Conservation (phyloP, 2,329 filamentous ascomycete genomes). For the Ophiocordyceps sinensis region DNA sequence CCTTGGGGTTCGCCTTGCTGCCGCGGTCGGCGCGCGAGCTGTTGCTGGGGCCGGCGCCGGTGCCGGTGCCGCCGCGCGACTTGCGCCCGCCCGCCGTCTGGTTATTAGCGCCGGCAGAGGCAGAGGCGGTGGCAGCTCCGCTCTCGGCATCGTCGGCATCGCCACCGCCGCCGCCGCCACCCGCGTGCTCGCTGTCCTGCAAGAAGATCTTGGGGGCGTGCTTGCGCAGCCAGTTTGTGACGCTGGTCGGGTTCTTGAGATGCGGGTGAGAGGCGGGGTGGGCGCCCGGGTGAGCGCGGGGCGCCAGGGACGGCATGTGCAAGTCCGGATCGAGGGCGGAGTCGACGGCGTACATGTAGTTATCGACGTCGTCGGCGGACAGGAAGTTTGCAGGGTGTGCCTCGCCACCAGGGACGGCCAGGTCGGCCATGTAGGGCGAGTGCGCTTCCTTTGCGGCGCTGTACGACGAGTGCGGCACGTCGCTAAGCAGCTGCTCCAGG, state of each 20-base stretch:
- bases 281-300: conserved; percentile 24
- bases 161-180: conserved; percentile 10
- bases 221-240: conserved; percentile 89
- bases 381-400: conserved; percentile 51
- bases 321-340: conserved; percentile 26
- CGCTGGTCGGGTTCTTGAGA: conserved; percentile 66
- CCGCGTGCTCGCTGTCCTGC: conserved; percentile 39
- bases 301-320: conserved; percentile 36
- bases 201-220: conserved; percentile 75
- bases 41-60: conserved; percentile 3
- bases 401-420: conserved; percentile 34
- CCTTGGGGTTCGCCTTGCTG: conserved; percentile 24
- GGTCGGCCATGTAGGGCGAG: conserved; percentile 38
- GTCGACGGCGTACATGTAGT: conserved; percentile 57
- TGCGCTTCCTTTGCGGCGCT: conserved; percentile 46
- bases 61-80: conserved; percentile 13
- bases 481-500: conserved; percentile 32
- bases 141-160: conserved; percentile 8
- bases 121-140: background rate
- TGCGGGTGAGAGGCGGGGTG: conserved; percentile 24
- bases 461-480: conserved; percentile 37
- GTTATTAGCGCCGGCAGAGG: conserved; percentile 1
- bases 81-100: conserved; percentile 16
- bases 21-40: conserved; percentile 13
- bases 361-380: conserved; percentile 55